These are phyloP conservation scores for Cyberlindnera xylosilytica DNA, from an alignment of 805 yeast genomes.

Conservation along the genomic window DNA sequence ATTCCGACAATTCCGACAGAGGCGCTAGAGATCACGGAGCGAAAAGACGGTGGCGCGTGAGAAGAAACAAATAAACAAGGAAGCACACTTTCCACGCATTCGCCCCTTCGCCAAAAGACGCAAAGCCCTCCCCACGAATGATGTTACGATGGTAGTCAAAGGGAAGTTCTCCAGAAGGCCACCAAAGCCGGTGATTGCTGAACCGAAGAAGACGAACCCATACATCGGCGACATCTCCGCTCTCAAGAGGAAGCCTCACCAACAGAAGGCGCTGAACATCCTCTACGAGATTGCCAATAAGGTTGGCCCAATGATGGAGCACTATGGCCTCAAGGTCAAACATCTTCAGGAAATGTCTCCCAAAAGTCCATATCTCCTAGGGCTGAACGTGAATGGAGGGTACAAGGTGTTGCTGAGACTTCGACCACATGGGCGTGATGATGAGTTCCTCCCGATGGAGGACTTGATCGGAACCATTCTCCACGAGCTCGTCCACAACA, in stretches of 20 bases:
- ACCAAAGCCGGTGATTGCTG: slow-evolving; percentile 12
- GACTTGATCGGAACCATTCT: slow-evolving; percentile 78
- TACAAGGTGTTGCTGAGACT: slow-evolving; percentile 67
- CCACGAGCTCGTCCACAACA: slow-evolving; percentile 85
- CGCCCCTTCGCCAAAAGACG: background rate
- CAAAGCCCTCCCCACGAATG: background rate
- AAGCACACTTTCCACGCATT: background rate
- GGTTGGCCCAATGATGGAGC: slow-evolving; percentile 78
- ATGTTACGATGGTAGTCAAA: slow-evolving; percentile 20
- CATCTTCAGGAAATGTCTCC: slow-evolving; percentile 81
- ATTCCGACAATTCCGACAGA: no score
- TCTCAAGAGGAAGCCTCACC: slow-evolving; percentile 43
- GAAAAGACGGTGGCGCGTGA: background rate
- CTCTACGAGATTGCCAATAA: slow-evolving; percentile 65
- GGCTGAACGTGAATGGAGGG: slow-evolving; percentile 81
- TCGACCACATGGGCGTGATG: slow-evolving; percentile 52
- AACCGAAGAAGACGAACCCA: slow-evolving; percentile 30
- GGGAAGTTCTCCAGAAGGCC: slow-evolving; percentile 19
- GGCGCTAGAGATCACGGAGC: no score
- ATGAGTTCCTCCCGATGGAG: slow-evolving; percentile 56
- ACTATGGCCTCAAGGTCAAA: slow-evolving; percentile 61
- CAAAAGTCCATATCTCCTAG: slow-evolving; percentile 58
- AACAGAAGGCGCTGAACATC: slow-evolving; percentile 52
- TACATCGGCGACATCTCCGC: slow-evolving; percentile 36
- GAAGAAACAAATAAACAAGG: background rate